Evolutionary conservation across 371 early-diverging fungal species (phyloP), one percentile per base, ranked within the genome.

Genomic region (Thermomucor indicae-seudaticae): DNA sequence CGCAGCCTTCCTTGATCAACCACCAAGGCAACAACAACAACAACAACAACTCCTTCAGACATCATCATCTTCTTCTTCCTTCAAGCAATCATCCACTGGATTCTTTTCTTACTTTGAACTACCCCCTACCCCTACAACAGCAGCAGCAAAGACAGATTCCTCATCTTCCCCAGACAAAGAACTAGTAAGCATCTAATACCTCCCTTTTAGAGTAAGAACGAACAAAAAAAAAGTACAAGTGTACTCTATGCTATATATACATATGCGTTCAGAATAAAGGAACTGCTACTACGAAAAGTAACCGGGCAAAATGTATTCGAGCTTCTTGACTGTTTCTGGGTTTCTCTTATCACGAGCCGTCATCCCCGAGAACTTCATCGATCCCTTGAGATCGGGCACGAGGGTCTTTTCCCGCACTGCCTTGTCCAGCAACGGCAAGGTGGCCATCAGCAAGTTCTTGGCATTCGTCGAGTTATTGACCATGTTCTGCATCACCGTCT

Each of bases 401-500:
- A 58, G 51, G 23, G 62, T 50, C 28, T 70, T 68, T 22, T 55
- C 60, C 47, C 72, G 69, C 14, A 89, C 76, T 14, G 83, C 84
- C 10, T 71, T 50, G 55, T 89, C 83, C 16, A 96, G 59, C 16
- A 73, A 78, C 20, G 93, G 93, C 48, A 97, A 76, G 25, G 90
- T 68, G n/a, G 88, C 85, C 12, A 65, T 62, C 43, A 96, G 71
- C 50, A 97, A 68, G 16, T 74, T 73, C 69, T 87, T 88, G 19
- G 97, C 97, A 54, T 90, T 94, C 52, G 55, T 75, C 2, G 85
- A 77, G 72, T 97, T 98, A 57, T 81, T 84, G 51, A 75, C 80
- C 85, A 97, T 81, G 67, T 89, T 95, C 35, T 80, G 80, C 78
- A 98, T 88, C 31, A 98, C 98, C 23, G 88, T 85, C 56, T 92